Evolutionary conservation across 805 yeast genomes (phyloP), one percentile per base, ranked within the genome.

Genomic region (Cyberlindnera subsufficiens): DNA sequence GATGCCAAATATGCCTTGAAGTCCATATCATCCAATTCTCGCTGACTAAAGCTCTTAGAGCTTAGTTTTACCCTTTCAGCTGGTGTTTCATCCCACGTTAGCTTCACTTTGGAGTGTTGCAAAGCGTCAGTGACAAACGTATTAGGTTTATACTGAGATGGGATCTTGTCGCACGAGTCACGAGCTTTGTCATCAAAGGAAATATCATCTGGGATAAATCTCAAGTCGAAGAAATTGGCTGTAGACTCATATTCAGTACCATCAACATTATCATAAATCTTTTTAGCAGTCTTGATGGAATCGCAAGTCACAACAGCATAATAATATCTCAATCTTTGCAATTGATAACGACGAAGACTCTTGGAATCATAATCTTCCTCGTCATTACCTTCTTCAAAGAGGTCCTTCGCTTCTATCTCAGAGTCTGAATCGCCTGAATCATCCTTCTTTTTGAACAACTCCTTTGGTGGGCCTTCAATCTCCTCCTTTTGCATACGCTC

Each of bases 61-160:
- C 96, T 76, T 42, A 90, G 62, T 45, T 83, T 78, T 15, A 78
- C 63, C 57, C 99, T 77, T 56, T 89, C 97, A 44, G 80, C 82
- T 6, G 99, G 98, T 0, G 98, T 95, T 66, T 91, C 98, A 64
- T 93, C 99, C 99, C 99, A 93, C 0, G 98, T 90, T 52, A 93
- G 72, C 62, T 87, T 90, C 39, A 93, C 99, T 57, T 90, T 93
- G 14, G 98, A 90, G 59, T 89, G 96, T 61, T 93, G 96, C 46
- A 93, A 71, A 0, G 99, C 99, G 65, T 87, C 97, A 4, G 99
- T 93, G 27, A 86, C 86, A 63, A 93, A 93, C 9, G 74, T 70
- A 18, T 66, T 61, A 16, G 99, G 99, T 52, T 78, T 81, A 64
- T 93, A 93, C 38, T 76, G 77, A 3, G 79, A 65, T 6, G 98